Evolutionary conservation across 2,329 filamentous ascomycete species (phyloP), one percentile per base, ranked within the genome.

Genomic region (Monosporascus sp.): DNA sequence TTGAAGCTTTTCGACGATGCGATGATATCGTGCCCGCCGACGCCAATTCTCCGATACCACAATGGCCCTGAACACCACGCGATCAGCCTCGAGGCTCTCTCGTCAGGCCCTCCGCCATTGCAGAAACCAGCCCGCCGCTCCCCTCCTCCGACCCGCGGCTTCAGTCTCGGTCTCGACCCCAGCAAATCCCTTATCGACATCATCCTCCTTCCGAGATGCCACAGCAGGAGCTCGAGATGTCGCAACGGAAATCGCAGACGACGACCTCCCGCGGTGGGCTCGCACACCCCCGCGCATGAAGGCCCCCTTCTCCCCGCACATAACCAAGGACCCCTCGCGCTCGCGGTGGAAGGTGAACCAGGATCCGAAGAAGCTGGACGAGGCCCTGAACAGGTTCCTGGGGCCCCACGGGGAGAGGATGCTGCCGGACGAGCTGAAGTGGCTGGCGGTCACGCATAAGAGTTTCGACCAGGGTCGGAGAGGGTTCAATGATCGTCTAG

Each of bases 371-470:
- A 78, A 79, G 65, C 77, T 99, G 52, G 88, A 97, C 69, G 77
- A 82, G 48, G 88, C 91, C 71, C 96, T 97, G 71, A 79, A 82
- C 60, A 78, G 79, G 51, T 81, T 97, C 61, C 74, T 97, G 52
- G 93, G 92, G 6, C 77, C 77, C 47, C 84, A 81, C 46, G 90
- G 89, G 53, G 83, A 88, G 61, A 82, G 81, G 62, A 70, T 94
- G 69, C 78, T 99, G 54, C 86, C 88, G 2, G 92, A 97, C 17
- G 93, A 99, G 74, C 79, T 94, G 57, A 97, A 97, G 76, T 99
- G 94, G 94, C 77, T 97, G 66, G 92, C 92, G 31, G 84, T 99
- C 52, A 99, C 94, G 60, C 94, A 97, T 73, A 97, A 97, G 82
- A 97, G 91, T 73, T 97, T 96, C 67, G 93, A 99, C 69, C 91